These are phyloP conservation scores for Ambrosiella cleistominuta DNA, from an alignment of 2,329 filamentous ascomycete genomes.

Conservation along the genomic window DNA sequence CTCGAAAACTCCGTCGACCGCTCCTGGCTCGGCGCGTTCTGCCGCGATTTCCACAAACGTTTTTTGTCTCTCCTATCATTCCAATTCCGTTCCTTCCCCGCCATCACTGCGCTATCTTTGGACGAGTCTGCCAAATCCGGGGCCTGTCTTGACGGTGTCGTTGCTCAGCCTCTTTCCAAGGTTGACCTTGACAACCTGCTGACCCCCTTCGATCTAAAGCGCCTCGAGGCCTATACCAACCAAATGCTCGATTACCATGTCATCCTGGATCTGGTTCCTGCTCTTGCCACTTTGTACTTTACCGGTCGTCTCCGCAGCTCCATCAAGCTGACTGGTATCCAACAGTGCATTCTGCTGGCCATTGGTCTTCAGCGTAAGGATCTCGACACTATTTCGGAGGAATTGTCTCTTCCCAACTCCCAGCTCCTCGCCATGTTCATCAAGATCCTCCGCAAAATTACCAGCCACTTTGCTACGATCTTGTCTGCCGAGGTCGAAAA, in stretches of 20 bases:
- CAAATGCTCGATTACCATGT: conserved; percentile 97
- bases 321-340: conserved; percentile 62
- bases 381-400: conserved; percentile 61
- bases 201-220: conserved; percentile 86
- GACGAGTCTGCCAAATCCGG: conserved; percentile 68
- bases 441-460: conserved; percentile 82
- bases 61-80: conserved; percentile 82
- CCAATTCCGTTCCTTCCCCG: conserved; percentile 71
- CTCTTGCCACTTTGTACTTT: conserved; percentile 71
- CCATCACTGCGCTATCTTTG: conserved; percentile 65
- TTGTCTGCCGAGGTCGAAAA: conserved; percentile 57
- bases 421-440: conserved; percentile 94
- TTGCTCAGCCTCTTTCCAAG: conserved; percentile 46
- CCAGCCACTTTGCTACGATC: conserved; percentile 56
- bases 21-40: conserved; percentile 78
- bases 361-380: conserved; percentile 83
- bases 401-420: conserved; percentile 53
- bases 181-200: conserved; percentile 58
- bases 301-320: conserved; percentile 49
- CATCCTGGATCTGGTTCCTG: conserved; percentile 79
- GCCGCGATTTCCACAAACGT: conserved; percentile 85
- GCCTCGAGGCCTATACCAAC: conserved; percentile 86
- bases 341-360: conserved; percentile 74
- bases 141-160: conserved; percentile 41
- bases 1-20: conserved; percentile 50